phyloP scores from a whole-genome alignment of 169 alveolate species.

The Eimeria acervulina region DNA sequence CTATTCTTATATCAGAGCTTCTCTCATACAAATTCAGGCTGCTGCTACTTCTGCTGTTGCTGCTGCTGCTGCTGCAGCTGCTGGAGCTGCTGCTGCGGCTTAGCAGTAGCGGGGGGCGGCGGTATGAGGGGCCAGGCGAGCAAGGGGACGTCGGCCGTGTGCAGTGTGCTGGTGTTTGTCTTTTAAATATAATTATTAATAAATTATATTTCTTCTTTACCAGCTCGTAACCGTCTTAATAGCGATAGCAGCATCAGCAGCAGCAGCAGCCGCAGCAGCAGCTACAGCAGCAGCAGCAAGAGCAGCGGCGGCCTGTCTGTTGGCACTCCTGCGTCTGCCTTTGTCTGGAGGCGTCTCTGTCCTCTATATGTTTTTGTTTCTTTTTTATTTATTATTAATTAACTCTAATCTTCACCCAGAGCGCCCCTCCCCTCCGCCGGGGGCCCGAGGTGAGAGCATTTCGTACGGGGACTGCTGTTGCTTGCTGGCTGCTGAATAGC shows the following conservation, averaged over 20 bases:
- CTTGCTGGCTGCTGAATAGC: background rate
- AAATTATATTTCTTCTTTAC: background rate
- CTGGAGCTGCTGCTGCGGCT: background rate
- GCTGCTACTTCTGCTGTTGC: background rate
- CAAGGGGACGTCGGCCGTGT: background rate
- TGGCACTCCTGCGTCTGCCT: background rate
- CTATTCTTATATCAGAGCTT: no score
- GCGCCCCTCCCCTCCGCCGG: background rate
- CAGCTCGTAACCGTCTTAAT: background rate
- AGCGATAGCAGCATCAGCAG: background rate
- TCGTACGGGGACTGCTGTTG: background rate
- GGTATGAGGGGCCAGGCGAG: background rate
- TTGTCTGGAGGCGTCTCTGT: background rate
- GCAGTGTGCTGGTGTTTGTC: background rate
- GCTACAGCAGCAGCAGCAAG: background rate
- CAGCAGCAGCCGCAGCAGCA: background rate
- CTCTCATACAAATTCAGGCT: background rate
- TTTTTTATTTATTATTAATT: background rate
- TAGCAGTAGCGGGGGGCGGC: background rate
- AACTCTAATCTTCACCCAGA: background rate
- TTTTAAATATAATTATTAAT: background rate
- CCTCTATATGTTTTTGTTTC: background rate
- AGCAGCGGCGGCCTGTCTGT: constrained; percentile 15
- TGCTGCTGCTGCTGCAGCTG: background rate
- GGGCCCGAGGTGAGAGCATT: constrained; percentile 5